Conservation (phyloP, 768 basidiomycete species). For the Bullera alba region DNA sequence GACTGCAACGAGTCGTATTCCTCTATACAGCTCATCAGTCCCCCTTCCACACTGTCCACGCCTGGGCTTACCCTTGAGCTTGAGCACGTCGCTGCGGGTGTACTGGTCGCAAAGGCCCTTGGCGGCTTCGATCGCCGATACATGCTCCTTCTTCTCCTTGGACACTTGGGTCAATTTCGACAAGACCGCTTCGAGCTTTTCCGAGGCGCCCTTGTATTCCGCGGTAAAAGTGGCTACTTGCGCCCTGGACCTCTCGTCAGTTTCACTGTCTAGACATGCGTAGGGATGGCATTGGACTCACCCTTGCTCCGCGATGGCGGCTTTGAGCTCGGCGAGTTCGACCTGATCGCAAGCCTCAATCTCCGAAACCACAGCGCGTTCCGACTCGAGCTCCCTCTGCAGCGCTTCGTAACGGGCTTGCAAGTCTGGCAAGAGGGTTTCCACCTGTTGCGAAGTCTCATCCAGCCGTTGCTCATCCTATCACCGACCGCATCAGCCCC, state of each 20-base stretch:
- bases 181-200: conserved; percentile 34
- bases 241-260: too few species aligned
- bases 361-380: conserved; percentile 37
- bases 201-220: conserved; percentile 33
- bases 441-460: conserved; percentile 15
- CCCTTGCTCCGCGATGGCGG: conserved; percentile 35
- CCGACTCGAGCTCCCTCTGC: conserved; percentile 36
- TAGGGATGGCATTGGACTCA: too few species aligned
- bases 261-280: too few species aligned
- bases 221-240: too few species aligned
- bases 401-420: conserved; percentile 31
- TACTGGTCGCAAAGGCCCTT: conserved; percentile 41
- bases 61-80: conserved; percentile 37
- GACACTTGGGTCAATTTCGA: conserved; percentile 34
- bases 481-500: not conserved
- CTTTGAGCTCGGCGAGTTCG: conserved; percentile 33
- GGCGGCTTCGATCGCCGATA: conserved; percentile 35
- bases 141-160: conserved; percentile 22
- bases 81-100: conserved; percentile 35
- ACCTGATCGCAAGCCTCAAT: conserved; percentile 40
- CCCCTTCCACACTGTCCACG: too few species aligned
- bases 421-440: conserved; percentile 30
- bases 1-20: conserved; percentile 39
- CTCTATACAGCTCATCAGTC: conserved; percentile 21
- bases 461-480: conserved; percentile 35